Evolutionary conservation across 805 yeast species (phyloP), one percentile per base, ranked within the genome.

Genomic region (Candida endomychidarum): DNA sequence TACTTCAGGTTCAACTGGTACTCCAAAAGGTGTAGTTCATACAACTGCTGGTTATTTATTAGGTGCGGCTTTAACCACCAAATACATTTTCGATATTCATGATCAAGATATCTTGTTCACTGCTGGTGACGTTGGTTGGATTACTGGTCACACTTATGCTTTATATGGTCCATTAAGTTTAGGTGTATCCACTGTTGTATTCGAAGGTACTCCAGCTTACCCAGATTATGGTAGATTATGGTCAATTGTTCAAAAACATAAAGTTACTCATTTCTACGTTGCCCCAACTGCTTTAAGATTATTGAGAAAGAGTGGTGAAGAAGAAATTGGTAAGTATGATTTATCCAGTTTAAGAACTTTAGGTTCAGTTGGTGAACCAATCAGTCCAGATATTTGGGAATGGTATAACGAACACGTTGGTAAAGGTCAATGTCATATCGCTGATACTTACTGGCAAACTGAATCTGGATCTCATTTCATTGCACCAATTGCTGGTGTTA

Each of bases 41-140:
- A 64, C 83, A 32, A 85, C 93, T 42, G 93, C 83, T 29, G 95
- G 95, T 41, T 86, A 80, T 60, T 65, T 86, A 46, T 68, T 86
- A 43, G 84, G 86, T 45, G 89, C 93, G 14, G 70, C 81, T 41
- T 50, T 85, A 56, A 78, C 91, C 34, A 81, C 88, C 53, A 80
- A 80, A 56, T 86, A 86, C 56, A 76, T 79, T 32, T 86, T 86
- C 61, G 95, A 86, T 61, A 72, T 83, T 28, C 89, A 85, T 54
- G 74, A 76, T 29, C 81, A 82, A 43, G 95, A 86, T 58, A 70
- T 79, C 10, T 71, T 86, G 42, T 86, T 86, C 73, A 85, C 93
- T 12, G 93, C 95, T 21, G 95, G 93, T 58, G 95, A 86, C 65
- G 83, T 86, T 39, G 95, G 95, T 55, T 86, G 95, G 95, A 83